Evolutionary conservation across 2,329 filamentous ascomycete genomes (phyloP).

Genomic region (Trichophyton rubrum): DNA sequence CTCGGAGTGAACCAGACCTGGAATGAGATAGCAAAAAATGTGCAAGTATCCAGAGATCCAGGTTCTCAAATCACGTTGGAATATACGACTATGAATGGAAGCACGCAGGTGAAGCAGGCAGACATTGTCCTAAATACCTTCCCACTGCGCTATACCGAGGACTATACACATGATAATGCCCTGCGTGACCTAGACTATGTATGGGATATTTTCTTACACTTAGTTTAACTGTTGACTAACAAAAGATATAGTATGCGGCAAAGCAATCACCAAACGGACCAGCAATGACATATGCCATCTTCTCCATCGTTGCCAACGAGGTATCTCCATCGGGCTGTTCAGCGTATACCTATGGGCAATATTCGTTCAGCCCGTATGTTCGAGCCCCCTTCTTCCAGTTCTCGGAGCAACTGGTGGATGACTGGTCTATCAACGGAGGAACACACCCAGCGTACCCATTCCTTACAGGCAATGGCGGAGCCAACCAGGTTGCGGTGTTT

Average conservation of each 20-base stretch:
- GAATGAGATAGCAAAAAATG: constrained; percentile 43
- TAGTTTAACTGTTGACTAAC: no score
- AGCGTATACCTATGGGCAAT: constrained; percentile 54
- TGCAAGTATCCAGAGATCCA: constrained; percentile 43
- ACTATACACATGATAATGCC: constrained; percentile 38
- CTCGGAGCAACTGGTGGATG: constrained; percentile 55
- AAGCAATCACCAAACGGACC: constrained; percentile 56
- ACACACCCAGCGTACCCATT: constrained; percentile 60
- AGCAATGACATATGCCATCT: constrained; percentile 61
- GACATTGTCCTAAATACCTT: constrained; percentile 57
- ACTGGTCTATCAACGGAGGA: constrained; percentile 48
- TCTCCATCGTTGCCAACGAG: constrained; percentile 53
- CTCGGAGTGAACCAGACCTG: constrained; percentile 45
- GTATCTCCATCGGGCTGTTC: constrained; percentile 56
- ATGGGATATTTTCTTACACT: no score
- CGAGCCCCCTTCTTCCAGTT: constrained; percentile 58
- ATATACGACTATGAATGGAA: constrained; percentile 54
- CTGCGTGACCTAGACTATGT: constrained; percentile 51
- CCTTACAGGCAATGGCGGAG: constrained; percentile 57
- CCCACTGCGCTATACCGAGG: constrained; percentile 48
- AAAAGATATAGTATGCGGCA: constrained; percentile 43
- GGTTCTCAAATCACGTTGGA: constrained; percentile 50
- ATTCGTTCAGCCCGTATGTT: constrained; percentile 51
- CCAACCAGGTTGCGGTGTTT: constrained; percentile 54
- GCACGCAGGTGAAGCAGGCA: constrained; percentile 55